A percentile compares a stretch with the other conserved stretches of the same genome.
Conservation (phyloP, 2,329 filamentous ascomycete species). For the Exserohilum turcica region DNA sequence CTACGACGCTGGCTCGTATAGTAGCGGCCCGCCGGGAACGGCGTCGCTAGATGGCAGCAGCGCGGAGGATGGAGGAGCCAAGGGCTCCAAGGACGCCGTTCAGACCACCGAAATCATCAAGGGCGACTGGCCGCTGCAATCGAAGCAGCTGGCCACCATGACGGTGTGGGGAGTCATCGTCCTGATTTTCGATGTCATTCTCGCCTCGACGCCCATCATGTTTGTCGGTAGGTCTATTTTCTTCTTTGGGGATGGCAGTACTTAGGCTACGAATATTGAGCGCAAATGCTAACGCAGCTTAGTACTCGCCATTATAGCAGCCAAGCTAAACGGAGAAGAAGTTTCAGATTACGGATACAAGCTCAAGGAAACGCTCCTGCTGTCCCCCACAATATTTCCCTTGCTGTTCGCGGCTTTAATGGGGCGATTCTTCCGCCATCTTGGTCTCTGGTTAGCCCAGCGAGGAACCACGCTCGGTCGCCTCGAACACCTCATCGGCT, state of each 20-base stretch:
- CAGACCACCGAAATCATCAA: background rate
- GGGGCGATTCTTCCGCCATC: constrained; percentile 34
- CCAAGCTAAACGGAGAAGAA: constrained; percentile 25
- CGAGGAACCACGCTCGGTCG: constrained; percentile 36
- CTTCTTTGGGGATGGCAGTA: too few relatives aligned
- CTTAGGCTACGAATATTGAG: too few relatives aligned
- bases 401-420: constrained; percentile 39
- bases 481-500: constrained; percentile 35
- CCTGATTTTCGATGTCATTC: constrained; percentile 29
- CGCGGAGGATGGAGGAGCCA: background rate
- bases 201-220: constrained; percentile 34
- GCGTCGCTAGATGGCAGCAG: background rate
- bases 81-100: background rate
- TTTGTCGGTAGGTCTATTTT: constrained; percentile 31
- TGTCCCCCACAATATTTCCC: constrained; percentile 38
- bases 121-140: constrained; percentile 22
- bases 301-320: constrained; percentile 35
- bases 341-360: constrained; percentile 19
- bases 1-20: constrained; percentile 11
- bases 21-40: constrained; percentile 7
- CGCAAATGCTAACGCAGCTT: constrained; percentile 7
- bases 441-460: constrained; percentile 35
- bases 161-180: constrained; percentile 27
- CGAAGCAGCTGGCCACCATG: constrained; percentile 24
- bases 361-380: constrained; percentile 11